Base-by-base conservation (phyloP, 1,284 basidiomycete genomes). In the Malassezia caprae region DNA sequence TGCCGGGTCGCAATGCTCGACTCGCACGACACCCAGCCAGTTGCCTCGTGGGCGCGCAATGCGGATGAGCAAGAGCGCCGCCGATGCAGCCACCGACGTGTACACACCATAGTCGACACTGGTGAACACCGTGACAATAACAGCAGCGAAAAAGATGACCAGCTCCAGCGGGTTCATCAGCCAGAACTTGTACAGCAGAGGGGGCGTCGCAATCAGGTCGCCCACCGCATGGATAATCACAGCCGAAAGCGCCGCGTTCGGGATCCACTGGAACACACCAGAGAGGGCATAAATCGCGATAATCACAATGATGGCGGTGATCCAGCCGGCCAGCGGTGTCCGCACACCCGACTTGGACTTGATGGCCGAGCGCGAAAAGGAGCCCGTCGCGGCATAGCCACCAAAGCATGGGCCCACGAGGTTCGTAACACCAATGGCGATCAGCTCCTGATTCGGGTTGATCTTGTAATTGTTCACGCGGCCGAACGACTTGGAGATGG, bases 351-450 rank as follows among this genome's bases (percentile, higher is more conserved):
- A 91, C 78, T 94, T 94, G 51, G 88, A 85, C 78, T 96, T 90
- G 75, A 98, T 80, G 0, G 93, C 93, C 3, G 90, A 89, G 32
- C 93, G 88, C 35, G 90, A 96, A 81, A 98, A 98, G 0, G 91
- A 96, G 13, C 93, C 94, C 8, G 94, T 98, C 0, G 91, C 89
- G 8, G 93, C 90, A 76, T 96, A 98, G 2, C 89, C 93, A 55
- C 83, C 82, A 76, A 96, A 94, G 62, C 85, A 79, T 15, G 72
- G 71, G 21, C 70, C 69, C 39, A 73, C 56, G 23, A 72, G 51
- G 74, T 91, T 93, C 10, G 89, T 84, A n/a, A 96, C 90, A 39
- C 94, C 93, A 62, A 98, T 96, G 37, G 94, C 93, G 66, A 96
- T 86, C 48, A 96, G 81, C 76, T 96, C 93, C 76, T 96, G 93